Base-by-base conservation (phyloP, 768 basidiomycete genomes). In the Aureoboletus auriporus region DNA sequence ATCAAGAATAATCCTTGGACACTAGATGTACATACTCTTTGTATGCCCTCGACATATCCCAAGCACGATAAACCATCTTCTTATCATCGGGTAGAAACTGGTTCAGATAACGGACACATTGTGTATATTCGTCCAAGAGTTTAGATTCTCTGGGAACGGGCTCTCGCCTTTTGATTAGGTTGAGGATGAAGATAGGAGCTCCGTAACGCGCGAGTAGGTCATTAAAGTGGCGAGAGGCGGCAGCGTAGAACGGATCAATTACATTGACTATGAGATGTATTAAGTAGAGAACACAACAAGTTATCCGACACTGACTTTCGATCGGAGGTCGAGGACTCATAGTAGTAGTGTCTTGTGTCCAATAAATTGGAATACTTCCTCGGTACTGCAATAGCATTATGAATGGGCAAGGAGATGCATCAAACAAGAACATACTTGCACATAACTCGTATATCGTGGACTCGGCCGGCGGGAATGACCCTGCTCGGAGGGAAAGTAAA, bases 301-400 rank as follows among this genome's bases (percentile, higher is more conserved):
- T 16, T 35, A 29, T 23, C 20, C 38, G 17, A 6, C 4, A 68
- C 87, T 54, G 51, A 97, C 94, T 93, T 71, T 97, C 92, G 37
- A 99, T 96, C 2, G 94, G 95, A 2, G 96, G 96, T 54, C 86
- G 84, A 1, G 93, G 89, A n/a, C 74, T 86, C 82, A 95, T 92
- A 45, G 83, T 84, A 39, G 80, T 90, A 1, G 82, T 84, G 52
- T 98, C 96, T 64, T 99, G 95, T 11, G 89, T 89, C 96, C 96
- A 99, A 62, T 88, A 93, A 4, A 98, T 76, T 0, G 96, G 96
- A 31, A 99, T 97, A 52, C 91, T 93, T 7, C 95, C 95, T 17
- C 95, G 79, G 64, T 94, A 93, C 84, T 91, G 49, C 9, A n/a
- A 17, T 26, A 47, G 27, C 49, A 26, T 40, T 16, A 12, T 43